Evolutionary conservation across 2,329 filamentous ascomycete species (phyloP).

Genomic region (Colletotrichum echinochloae): DNA sequence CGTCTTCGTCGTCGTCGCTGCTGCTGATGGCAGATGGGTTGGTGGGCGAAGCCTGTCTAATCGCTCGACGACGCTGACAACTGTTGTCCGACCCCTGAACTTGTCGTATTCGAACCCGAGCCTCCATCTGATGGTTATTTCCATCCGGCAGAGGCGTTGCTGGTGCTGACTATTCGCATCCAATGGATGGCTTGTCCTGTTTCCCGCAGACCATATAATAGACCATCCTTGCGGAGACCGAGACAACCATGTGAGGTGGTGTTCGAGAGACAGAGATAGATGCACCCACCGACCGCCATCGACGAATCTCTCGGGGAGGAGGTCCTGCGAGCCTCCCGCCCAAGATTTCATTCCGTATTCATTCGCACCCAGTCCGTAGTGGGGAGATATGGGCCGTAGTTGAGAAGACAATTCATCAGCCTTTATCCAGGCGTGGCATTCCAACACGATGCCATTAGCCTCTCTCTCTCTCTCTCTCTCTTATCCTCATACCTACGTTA

Average conservation of each 20-base stretch:
- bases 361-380: conserved; percentile 2
- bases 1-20: not conserved
- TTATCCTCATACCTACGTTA: conserved; percentile 7
- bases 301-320: not conserved
- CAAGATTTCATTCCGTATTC: not conserved
- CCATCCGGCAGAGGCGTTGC: conserved; percentile 8
- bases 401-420: conserved; percentile 33
- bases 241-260: not conserved
- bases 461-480: conserved; percentile 1
- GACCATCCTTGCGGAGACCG: not conserved
- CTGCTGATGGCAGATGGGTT: not conserved
- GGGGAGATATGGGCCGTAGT: not conserved
- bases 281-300: not conserved
- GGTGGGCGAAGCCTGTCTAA: not conserved
- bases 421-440: conserved; percentile 36
- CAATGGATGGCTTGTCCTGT: not conserved
- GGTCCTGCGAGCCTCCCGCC: not conserved
- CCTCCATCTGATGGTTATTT: conserved; percentile 3
- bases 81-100: not conserved
- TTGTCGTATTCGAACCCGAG: not conserved
- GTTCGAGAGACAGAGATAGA: not conserved
- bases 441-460: conserved; percentile 27
- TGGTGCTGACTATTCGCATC: conserved; percentile 17
- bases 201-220: not conserved
- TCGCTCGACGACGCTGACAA: not conserved